Base-by-base conservation (phyloP, 176 grass and related monocot genomes). In the Thalia dealbata region DNA sequence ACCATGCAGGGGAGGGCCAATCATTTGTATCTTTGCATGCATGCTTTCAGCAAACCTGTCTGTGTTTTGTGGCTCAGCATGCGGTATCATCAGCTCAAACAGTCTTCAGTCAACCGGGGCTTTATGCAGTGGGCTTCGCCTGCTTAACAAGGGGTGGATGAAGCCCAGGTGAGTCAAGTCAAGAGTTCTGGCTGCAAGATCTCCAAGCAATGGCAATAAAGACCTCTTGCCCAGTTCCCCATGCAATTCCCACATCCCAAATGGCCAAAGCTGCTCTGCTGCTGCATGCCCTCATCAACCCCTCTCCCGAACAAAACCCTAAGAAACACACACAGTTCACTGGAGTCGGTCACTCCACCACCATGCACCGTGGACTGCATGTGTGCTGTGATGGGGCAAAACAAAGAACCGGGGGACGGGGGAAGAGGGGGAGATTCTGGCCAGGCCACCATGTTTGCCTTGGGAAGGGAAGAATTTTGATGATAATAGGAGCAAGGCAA, bases 401-500 rank as follows among this genome's bases (percentile, higher is more conserved):
- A n/a, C n/a, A n/a, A n/a, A n/a, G n/a, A n/a, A n/a, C n/a, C n/a
- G n/a, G n/a, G n/a, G n/a, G n/a, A n/a, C n/a, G n/a, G n/a, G n/a
- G n/a, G n/a, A n/a, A n/a, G n/a, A 16, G 51, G 11, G 51, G 15
- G 15, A 52, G 51, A 15, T 15, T 52, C 51, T 52, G 51, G 18
- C 15, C 51, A 52, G 51, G 51, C 15, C 51, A 52, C 51, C 51
- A 23, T 30, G 25, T 7, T 32, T 35, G 63, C 63, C 25, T 66
- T 7, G 63, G 63, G 63, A 66, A 38, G 3, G 63, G 62, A 14
- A 29, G 63, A 66, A 2, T 38, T 41, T 66, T 38, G 63, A 66
- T 66, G 63, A 66, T 66, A 66, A 66, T 66, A 19, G 63, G 63
- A 66, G 63, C 63, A 32, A 66, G 63, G 63, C 28, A 66, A 66